phyloP scores from a whole-genome alignment of 2,329 filamentous ascomycete species.

The Sporothrix protearum region DNA sequence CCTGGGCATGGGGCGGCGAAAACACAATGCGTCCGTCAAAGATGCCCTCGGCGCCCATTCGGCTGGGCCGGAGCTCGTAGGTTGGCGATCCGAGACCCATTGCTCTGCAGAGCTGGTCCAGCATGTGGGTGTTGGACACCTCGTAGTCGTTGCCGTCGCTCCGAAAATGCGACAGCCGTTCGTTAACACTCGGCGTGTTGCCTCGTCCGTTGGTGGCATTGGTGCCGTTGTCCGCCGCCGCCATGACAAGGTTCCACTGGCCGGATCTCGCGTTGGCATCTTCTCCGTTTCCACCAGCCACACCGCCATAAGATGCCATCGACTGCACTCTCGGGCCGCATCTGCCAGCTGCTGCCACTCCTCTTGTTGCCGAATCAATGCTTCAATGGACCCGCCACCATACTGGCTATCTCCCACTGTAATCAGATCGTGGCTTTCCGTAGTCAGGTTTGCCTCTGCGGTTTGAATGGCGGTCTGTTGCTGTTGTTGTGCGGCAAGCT shows the following conservation, averaged over 20 bases:
- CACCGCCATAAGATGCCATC: constrained; percentile 20
- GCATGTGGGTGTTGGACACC: constrained; percentile 29
- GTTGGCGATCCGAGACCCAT: constrained; percentile 20
- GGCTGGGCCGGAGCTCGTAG: constrained; percentile 6
- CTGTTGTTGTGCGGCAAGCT: background rate
- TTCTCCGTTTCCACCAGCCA: background rate
- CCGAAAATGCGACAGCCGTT: background rate
- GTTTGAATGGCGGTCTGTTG: background rate
- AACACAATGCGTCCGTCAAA: constrained; percentile 36
- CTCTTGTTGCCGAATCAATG: background rate
- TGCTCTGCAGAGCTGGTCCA: constrained; percentile 28
- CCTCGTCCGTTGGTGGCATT: background rate
- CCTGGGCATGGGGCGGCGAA: constrained; percentile 36
- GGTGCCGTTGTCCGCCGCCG: background rate
- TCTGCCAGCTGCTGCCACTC: background rate
- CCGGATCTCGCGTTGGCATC: background rate
- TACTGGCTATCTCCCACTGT: background rate
- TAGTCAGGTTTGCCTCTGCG: background rate
- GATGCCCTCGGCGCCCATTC: constrained; percentile 27
- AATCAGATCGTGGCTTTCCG: background rate
- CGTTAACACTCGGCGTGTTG: background rate
- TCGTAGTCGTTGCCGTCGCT: constrained; percentile 22
- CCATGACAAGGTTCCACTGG: constrained; percentile 4
- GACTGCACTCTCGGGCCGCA: background rate
- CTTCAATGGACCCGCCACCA: background rate